phyloP scores from a whole-genome alignment of 1,284 basidiomycete genomes.

The Coniferiporia weirii region DNA sequence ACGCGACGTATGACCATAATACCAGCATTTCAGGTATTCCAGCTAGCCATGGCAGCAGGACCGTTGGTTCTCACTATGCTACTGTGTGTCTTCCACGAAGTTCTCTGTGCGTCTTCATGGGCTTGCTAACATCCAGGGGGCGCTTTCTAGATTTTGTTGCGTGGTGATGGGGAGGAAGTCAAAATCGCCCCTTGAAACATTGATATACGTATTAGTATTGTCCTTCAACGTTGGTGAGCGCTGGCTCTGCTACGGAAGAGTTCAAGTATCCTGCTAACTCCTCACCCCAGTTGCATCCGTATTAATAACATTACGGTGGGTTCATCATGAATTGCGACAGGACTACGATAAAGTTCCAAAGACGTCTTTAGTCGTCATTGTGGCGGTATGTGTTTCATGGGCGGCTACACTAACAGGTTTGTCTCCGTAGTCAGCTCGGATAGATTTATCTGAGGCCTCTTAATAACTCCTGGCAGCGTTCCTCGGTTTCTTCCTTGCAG shows the following conservation, averaged over 20 bases:
- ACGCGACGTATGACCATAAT: neutral
- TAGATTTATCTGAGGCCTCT: neutral
- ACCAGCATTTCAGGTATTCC: slow-evolving; percentile 13
- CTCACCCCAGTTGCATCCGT: slow-evolving; percentile 4
- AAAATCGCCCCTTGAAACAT: neutral
- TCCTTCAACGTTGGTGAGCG: slow-evolving; percentile 4
- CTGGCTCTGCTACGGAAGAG: neutral
- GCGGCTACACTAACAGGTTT: slow-evolving; percentile 8
- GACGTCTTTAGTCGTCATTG: slow-evolving; percentile 2
- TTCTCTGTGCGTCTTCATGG: neutral
- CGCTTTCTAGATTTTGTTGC: neutral
- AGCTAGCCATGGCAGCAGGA: slow-evolving; percentile 5
- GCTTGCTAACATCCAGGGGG: neutral
- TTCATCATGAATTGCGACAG: neutral
- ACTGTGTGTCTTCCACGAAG: neutral
- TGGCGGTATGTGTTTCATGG: slow-evolving; percentile 17
- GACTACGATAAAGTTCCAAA: slow-evolving; percentile 15
- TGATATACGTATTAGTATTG: slow-evolving; percentile 2
- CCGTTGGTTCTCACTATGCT: slow-evolving; percentile 5
- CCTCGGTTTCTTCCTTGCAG: slow-evolving; percentile 24
- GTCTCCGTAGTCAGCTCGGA: slow-evolving; percentile 1
- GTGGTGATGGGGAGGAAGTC: slow-evolving; percentile 2
- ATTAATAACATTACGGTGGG: slow-evolving; percentile 10
- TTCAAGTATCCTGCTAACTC: too few species aligned
- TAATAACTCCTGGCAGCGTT: slow-evolving; percentile 18